These are phyloP conservation scores for Fusarium pseudoanthophilum DNA, from an alignment of 2,329 filamentous ascomycete genomes.

Conservation along the genomic window DNA sequence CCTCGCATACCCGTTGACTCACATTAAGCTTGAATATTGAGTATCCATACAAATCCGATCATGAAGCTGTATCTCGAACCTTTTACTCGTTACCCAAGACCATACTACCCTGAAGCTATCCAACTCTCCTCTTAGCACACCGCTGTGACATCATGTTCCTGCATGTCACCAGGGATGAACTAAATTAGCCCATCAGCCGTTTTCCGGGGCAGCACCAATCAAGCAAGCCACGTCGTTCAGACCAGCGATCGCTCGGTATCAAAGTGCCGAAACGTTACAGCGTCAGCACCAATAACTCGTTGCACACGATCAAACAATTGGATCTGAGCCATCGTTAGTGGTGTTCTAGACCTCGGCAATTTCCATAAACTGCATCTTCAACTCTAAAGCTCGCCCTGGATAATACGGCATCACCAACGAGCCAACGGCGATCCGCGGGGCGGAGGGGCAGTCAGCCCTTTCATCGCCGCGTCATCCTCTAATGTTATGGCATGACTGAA, in stretches of 20 bases:
- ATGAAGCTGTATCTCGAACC: background rate
- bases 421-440: background rate
- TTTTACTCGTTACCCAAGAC: background rate
- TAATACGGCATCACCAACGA: background rate
- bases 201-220: background rate
- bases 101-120: background rate
- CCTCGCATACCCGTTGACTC: background rate
- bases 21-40: background rate
- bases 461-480: background rate
- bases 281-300: background rate
- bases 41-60: background rate
- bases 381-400: background rate
- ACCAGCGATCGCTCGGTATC: background rate
- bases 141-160: slow-evolving; percentile 6
- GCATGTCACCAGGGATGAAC: background rate
- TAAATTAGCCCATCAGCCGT: background rate
- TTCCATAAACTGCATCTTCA: background rate
- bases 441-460: background rate
- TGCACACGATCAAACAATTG: background rate
- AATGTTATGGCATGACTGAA: background rate
- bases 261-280: background rate
- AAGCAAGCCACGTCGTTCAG: background rate
- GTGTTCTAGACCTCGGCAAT: background rate
- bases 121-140: background rate
- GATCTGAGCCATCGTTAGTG: background rate